These are phyloP conservation scores for Suhomyces maxii DNA, from an alignment of 1,139 yeast genomes.

Conservation along the genomic window DNA sequence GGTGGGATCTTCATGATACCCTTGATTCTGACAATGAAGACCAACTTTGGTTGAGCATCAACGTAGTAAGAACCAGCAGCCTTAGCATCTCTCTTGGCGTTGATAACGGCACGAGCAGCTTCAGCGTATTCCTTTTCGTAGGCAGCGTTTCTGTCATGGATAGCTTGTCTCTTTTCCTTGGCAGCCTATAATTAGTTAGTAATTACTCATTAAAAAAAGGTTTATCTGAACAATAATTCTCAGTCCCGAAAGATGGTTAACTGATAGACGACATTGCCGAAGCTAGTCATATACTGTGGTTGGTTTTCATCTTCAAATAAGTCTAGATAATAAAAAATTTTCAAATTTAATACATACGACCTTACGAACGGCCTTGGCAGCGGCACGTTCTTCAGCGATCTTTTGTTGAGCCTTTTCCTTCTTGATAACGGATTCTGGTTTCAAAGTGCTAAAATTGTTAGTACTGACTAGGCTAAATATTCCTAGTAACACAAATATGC, in stretches of 20 bases:
- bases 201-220: conserved; percentile 1
- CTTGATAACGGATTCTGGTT: conserved; percentile 96
- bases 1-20: conserved; percentile 99
- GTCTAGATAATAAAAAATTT: conserved; percentile 13
- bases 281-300: conserved; percentile 73
- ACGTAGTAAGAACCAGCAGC: conserved; percentile 96
- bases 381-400: conserved; percentile 84
- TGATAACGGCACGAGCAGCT: conserved; percentile 89
- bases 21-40: conserved; percentile 98
- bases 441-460: conserved; percentile 47
- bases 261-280: conserved; percentile 88
- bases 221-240: conserved; percentile 26
- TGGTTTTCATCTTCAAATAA: conserved; percentile 60
- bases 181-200: conserved; percentile 60
- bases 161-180: conserved; percentile 92
- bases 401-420: conserved; percentile 90
- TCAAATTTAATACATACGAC: conserved; percentile 63
- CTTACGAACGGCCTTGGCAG: conserved; percentile 82
- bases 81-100: conserved; percentile 95
- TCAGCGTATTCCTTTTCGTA: conserved; percentile 96
- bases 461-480: conserved; percentile 21
- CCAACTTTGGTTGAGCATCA: conserved; percentile 95
- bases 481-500: conserved; percentile 13
- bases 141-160: conserved; percentile 97
- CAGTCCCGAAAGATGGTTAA: conserved; percentile 99